These are phyloP conservation scores for Leersia perrieri DNA, from an alignment of 176 grass and related monocot species.

Conservation along the genomic window DNA sequence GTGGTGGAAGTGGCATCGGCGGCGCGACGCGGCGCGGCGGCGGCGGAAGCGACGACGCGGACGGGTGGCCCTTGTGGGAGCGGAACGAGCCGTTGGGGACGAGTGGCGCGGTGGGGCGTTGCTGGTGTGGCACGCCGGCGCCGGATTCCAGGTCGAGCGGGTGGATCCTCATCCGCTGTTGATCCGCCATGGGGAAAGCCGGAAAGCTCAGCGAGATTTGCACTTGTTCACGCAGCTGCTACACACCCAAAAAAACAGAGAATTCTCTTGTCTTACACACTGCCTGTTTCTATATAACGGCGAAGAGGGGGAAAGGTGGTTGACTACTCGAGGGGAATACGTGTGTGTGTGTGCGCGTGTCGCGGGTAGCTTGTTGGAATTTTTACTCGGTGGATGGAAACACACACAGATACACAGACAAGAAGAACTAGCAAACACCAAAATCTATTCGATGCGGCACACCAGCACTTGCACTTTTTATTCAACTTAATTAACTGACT, in stretches of 20 bases:
- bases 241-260: background rate
- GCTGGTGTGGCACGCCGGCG: too few relatives aligned
- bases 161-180: constrained; percentile 83
- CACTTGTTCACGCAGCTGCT: background rate
- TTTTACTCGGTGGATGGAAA: too few relatives aligned
- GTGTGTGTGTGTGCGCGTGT: constrained; percentile 26
- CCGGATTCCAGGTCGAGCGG: constrained; percentile 73
- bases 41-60: constrained; percentile 18
- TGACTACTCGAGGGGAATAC: constrained; percentile 28
- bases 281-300: constrained; percentile 26
- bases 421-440: too few relatives aligned
- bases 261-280: background rate
- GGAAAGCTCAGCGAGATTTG: too few relatives aligned
- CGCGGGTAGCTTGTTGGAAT: too few relatives aligned
- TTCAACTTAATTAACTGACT: too few relatives aligned
- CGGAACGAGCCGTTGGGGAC: constrained; percentile 33
- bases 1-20: background rate
- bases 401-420: too few relatives aligned
- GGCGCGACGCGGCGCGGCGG: constrained; percentile 33
- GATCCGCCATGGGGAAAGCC: constrained; percentile 87
- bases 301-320: constrained; percentile 15
- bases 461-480: too few relatives aligned
- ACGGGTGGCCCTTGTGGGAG: constrained; percentile 52
- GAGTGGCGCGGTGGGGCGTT: constrained; percentile 53
- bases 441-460: too few relatives aligned